A percentile compares a stretch with the other conserved stretches of the same genome.
Evolutionary conservation across 495 filamentous ascomycete genomes (phyloP).

Genomic region (Paragyromitra xinjiangensis): DNA sequence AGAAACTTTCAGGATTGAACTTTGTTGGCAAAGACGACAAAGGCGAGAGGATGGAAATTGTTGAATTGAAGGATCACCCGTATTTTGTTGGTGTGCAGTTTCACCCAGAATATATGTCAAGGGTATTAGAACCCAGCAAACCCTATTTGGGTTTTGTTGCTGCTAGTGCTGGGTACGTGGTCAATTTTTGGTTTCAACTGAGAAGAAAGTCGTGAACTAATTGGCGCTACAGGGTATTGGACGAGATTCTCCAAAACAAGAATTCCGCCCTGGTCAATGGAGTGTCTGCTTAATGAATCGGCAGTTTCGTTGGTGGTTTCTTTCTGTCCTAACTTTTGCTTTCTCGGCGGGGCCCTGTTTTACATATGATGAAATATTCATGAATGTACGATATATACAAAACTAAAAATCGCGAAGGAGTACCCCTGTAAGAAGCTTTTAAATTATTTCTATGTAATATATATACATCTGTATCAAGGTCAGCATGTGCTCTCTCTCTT

Average conservation of each 20-base stretch:
- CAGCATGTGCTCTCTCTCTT: constrained; percentile 18
- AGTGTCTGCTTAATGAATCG: constrained; percentile 10
- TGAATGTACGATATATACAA: constrained; percentile 42
- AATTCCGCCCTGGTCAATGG: constrained; percentile 13
- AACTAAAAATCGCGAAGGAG: constrained; percentile 23
- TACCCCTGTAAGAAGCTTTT: background rate
- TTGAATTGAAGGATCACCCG: constrained; percentile 88
- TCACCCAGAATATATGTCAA: constrained; percentile 82
- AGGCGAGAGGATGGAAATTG: constrained; percentile 87
- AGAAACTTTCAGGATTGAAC: constrained; percentile 68
- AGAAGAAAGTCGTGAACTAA: constrained; percentile 7
- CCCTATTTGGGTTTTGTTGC: constrained; percentile 89
- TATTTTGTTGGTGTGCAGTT: constrained; percentile 92
- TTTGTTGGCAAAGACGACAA: constrained; percentile 83
- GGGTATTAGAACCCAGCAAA: constrained; percentile 77
- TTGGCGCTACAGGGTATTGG: constrained; percentile 33
- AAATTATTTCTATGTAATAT: background rate
- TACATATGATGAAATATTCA: constrained; percentile 15
- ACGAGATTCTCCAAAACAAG: constrained; percentile 44
- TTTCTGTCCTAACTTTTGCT: constrained; percentile 1
- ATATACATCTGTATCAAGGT: constrained; percentile 24
- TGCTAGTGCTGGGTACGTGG: constrained; percentile 67
- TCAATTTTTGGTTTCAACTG: background rate
- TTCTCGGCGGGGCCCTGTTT: constrained; percentile 5
- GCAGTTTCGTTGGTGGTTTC: constrained; percentile 20